Base-by-base conservation (phyloP, 148 eudicot species). In the Camellia sinensis region DNA sequence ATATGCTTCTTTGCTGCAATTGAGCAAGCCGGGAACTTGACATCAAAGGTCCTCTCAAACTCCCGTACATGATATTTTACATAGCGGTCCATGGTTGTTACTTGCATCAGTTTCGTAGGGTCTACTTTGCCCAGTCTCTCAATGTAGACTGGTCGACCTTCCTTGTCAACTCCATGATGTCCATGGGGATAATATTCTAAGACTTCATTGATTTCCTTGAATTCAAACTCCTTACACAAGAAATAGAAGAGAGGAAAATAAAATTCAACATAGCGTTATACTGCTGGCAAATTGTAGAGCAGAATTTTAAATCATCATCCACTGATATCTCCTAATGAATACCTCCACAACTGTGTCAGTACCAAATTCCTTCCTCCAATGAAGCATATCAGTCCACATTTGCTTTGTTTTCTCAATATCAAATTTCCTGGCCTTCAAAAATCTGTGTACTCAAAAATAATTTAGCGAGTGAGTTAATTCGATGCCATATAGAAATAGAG, bases 111-210 rank as follows among this genome's bases (percentile, higher is more conserved):
- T 87, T 96, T 96, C 80, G 87, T 85, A 10, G 98, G 84, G 82
- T 96, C 99, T 76, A 93, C 99, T 82, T 88, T 90, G 52, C 99
- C 99, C 61, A 96, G 86, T 80, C 89, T 85, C 84, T 96, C 99
- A 61, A 96, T 92, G 88, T 96, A 96, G 57, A 96, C 86, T 4
- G 99, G 99, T 62, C 98, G 85, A 41, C 99, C 99, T 15, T 92
- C 92, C 86, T 90, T 93, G 83, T 96, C 99, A 79, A 96, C 97
- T 9, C 99, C 99, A 76, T 96, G 99, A 81, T 96, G 91, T 48
- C 98, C 99, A 78, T 96, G 99, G 56, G 99, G 99, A 84, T 96
- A 96, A 80, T 96, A 83, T 80, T 93, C 86, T 57, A 92, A 78
- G 69, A 96, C 99, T 80, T 96, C 95, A 21, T 90, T 84, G 66